Base-by-base conservation (phyloP, 768 basidiomycete genomes). In the Candolleomyces aberdarensis region DNA sequence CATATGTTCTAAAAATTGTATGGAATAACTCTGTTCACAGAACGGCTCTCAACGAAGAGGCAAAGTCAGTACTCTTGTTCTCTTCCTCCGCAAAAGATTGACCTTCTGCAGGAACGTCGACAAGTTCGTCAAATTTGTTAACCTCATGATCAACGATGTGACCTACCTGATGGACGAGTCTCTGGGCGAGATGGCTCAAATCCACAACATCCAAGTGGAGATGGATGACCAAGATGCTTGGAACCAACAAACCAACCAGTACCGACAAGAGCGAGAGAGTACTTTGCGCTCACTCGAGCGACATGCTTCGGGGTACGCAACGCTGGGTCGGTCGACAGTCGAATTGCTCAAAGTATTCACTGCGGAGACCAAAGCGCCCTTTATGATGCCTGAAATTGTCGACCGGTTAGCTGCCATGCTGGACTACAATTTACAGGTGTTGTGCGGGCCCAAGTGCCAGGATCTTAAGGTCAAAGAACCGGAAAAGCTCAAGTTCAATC, bases 121-220 rank as follows among this genome's bases (percentile, higher is more conserved):
- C 66, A 91, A 92, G 74, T 98, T 98, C 72, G 88, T 98, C 57
- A 88, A 89, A 59, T 98, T 99, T 72, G 84, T 96, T 76, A 98
- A 99, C 76, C 80, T 98, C 67, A 91, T 98, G 86, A 97, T 98
- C 79, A 98, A 97, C 81, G 97, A 99, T 67, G 94, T 96, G 58
- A 98, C 96, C 9, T 98, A 95, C 74, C 89, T 98, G 56, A 88
- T 99, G 83, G 95, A 98, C 71, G 97, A 99, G 69, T 96, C 94
- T 9, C 80, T 98, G 52, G 86, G 86, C 66, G 92, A 96, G 64
- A 81, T 99, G 55, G 81, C 86, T 11, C 92, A 96, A 70, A 97
- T 99, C 64, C 86, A 91, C 71, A 86, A 83, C 61, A 88, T 98
- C 54, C 90, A 96, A 71, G 76, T 77, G 0, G 91, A 96, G 70